A percentile compares a stretch with the other conserved stretches of the same genome.
These are phyloP conservation scores for Colletotrichum falcatum DNA, from an alignment of 2,329 filamentous ascomycete genomes.

Conservation along the genomic window DNA sequence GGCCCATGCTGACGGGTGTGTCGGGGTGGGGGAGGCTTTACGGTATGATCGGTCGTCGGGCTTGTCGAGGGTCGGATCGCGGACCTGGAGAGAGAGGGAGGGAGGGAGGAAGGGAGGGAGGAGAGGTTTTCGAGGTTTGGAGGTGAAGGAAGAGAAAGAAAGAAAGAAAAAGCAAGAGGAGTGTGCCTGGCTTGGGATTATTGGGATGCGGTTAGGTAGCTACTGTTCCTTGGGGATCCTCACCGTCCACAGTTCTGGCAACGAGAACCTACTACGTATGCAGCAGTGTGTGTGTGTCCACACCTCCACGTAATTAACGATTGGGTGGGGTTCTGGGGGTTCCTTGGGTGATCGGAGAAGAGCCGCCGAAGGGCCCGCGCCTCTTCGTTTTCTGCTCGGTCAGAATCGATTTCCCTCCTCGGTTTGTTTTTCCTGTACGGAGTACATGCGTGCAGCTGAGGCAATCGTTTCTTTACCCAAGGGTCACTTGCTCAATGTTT, in stretches of 20 bases:
- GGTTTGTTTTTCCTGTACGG: neutral
- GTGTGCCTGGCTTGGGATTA: conserved; percentile 28
- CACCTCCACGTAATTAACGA: conserved; percentile 35
- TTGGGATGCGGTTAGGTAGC: conserved; percentile 25
- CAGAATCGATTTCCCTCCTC: neutral
- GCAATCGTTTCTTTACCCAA: neutral
- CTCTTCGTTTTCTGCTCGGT: conserved; percentile 18
- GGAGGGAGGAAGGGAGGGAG: conserved; percentile 14
- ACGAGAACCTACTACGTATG: neutral
- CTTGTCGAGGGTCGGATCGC: conserved; percentile 6
- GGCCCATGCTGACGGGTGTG: conserved; percentile 62
- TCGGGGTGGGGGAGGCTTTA: conserved; percentile 6
- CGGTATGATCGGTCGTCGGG: neutral
- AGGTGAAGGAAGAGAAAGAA: conserved; percentile 10
- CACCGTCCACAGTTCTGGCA: conserved; percentile 19
- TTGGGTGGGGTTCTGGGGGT: conserved; percentile 37
- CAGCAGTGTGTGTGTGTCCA: conserved; percentile 4
- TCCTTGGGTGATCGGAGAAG: conserved; percentile 16
- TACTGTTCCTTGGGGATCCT: conserved; percentile 20
- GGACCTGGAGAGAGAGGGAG: conserved; percentile 11
- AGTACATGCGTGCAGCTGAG: neutral
- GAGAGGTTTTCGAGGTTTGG: neutral
- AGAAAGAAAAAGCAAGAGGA: conserved; percentile 10
- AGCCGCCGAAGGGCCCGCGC: conserved; percentile 35
- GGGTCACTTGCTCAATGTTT: neutral